Conservation (phyloP, 169 alveolate species). For the Pseudocohnilembus persalinus region DNA sequence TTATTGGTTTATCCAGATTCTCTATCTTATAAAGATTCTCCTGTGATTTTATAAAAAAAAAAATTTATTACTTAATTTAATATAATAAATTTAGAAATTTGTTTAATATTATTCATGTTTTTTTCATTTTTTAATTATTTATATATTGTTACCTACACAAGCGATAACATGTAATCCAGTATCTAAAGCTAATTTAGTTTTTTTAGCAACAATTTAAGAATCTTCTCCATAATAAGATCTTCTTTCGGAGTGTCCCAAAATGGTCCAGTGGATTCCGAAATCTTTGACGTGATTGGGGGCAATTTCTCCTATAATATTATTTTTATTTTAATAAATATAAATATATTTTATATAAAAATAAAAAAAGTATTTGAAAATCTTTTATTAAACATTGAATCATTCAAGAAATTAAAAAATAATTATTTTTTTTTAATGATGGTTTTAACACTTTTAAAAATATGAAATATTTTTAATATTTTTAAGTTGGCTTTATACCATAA, state of each 20-base stretch:
- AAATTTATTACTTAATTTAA: no score
- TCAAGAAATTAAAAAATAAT: not conserved
- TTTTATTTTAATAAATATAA: no score
- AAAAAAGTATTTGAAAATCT: not conserved
- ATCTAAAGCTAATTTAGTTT: slow-evolving; percentile 85
- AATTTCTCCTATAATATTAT: slow-evolving; percentile 92
- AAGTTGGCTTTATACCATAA: no score
- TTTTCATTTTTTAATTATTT: no score
- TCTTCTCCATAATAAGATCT: slow-evolving; percentile 93
- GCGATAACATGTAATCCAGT: slow-evolving; percentile 87
- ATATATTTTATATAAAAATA: no score
- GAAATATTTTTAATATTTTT: no score
- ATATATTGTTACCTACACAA: slow-evolving; percentile 76
- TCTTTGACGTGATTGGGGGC: slow-evolving; percentile 93
- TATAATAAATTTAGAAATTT: no score
- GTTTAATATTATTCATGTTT: no score
- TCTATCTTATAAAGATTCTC: slow-evolving; percentile 95
- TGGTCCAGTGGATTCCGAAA: slow-evolving; percentile 92
- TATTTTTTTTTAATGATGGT: no score
- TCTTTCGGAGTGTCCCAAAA: slow-evolving; percentile 98
- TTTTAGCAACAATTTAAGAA: slow-evolving; percentile 93
- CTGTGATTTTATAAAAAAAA: no score
- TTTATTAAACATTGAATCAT: not conserved
- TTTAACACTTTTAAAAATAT: no score
- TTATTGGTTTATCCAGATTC: slow-evolving; percentile 92